phyloP scores from a whole-genome alignment of 306 rosid genomes.

The Ormosia semicastrata region DNA sequence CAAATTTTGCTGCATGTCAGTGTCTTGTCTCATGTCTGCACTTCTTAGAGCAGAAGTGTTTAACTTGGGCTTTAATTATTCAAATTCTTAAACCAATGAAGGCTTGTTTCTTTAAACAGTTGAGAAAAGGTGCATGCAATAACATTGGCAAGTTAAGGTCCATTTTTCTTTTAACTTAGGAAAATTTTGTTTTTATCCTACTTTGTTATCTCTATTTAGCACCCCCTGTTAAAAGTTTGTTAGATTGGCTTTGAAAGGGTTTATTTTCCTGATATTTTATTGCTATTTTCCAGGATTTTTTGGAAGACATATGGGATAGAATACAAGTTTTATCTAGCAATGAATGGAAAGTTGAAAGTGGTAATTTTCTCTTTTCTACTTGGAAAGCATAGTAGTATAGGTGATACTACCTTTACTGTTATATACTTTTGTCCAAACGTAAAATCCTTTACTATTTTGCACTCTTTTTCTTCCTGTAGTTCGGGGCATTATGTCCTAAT shows the following conservation, averaged over 20 bases:
- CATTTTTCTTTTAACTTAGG: not conserved
- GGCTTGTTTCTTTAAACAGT: not conserved
- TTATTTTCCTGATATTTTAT: constrained; percentile 2
- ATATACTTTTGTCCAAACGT: not conserved
- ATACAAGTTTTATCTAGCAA: constrained; percentile 62
- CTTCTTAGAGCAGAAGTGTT: not conserved
- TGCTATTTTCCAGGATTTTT: constrained; percentile 66
- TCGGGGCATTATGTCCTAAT: not conserved
- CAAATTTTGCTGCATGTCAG: not conserved
- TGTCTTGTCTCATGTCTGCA: not conserved
- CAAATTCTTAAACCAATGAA: not conserved
- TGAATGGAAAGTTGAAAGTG: constrained; percentile 98
- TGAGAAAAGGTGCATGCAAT: constrained; percentile 2
- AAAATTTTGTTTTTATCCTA: not conserved
- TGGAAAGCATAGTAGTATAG: not conserved
- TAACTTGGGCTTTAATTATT: not conserved
- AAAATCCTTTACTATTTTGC: not conserved
- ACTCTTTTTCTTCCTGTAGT: not conserved
- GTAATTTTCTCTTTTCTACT: constrained; percentile 43
- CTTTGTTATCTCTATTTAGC: not conserved
- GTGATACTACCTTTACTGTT: constrained; percentile 4
- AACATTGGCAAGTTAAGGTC: not conserved
- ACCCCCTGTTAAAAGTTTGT: not conserved
- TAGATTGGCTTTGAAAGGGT: not conserved
- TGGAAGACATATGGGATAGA: constrained; percentile 94